phyloP scores from a whole-genome alignment of 2,329 filamentous ascomycete species.

The Pseudopithomyces maydicus region DNA sequence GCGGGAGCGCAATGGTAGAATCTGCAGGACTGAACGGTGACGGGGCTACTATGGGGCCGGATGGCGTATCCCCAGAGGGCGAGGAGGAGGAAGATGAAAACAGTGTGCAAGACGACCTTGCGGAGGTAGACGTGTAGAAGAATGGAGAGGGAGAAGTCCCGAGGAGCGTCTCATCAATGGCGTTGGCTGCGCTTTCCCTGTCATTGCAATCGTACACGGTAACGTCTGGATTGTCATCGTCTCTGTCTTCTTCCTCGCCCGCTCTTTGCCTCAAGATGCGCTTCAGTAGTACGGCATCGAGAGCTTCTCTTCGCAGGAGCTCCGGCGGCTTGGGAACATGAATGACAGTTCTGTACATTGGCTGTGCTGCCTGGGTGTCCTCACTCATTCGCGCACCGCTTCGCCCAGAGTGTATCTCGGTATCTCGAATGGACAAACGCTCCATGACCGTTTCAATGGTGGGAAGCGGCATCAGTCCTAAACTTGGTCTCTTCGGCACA shows the following conservation, averaged over 20 bases:
- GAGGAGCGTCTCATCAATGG: slow-evolving; percentile 1
- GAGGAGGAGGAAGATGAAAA: background rate
- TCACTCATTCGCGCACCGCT: too few species aligned
- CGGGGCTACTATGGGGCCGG: background rate
- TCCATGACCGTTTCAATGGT: slow-evolving; percentile 24
- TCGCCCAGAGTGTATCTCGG: background rate
- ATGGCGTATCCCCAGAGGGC: background rate
- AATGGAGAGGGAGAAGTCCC: background rate
- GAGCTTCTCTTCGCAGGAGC: slow-evolving; percentile 1
- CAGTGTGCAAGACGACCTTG: background rate
- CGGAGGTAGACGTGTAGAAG: background rate
- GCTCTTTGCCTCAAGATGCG: background rate
- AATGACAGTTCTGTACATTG: slow-evolving; percentile 18
- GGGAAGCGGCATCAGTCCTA: slow-evolving; percentile 16
- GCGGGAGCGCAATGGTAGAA: background rate
- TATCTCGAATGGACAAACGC: background rate
- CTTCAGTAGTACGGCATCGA: background rate
- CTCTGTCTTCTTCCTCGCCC: background rate
- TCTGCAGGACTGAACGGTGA: background rate
- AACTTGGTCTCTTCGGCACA: background rate
- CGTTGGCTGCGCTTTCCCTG: background rate
- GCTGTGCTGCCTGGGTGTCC: slow-evolving; percentile 12
- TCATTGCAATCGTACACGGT: background rate
- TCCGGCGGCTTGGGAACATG: slow-evolving; percentile 14
- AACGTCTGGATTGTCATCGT: background rate